Conservation (phyloP, 305 asterid genomes). For the Fraxinus dipetala region DNA sequence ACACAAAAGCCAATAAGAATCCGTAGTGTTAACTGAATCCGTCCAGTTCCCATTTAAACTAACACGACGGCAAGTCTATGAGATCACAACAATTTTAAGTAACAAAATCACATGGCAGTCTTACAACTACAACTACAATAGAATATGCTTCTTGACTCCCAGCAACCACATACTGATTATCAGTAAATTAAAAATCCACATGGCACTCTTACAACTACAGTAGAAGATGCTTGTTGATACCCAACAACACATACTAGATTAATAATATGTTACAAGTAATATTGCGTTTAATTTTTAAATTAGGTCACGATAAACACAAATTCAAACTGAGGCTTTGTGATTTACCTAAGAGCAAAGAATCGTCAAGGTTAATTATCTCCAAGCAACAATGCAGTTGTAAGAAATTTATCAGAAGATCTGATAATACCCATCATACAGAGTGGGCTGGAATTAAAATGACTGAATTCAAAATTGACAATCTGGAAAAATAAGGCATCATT, state of each 20-base stretch:
- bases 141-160: neutral
- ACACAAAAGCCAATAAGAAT: neutral
- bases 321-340: neutral
- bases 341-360: neutral
- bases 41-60: neutral
- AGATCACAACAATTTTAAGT: neutral
- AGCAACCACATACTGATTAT: neutral
- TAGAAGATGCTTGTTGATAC: neutral
- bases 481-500: neutral
- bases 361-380: neutral
- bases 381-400: neutral
- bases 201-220: neutral
- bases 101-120: neutral
- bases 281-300: neutral
- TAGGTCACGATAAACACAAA: neutral
- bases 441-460: neutral
- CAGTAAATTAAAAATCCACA: neutral
- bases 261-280: neutral
- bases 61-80: neutral
- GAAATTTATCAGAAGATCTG: neutral
- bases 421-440: neutral
- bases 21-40: neutral
- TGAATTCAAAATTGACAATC: neutral
- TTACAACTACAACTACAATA: neutral
- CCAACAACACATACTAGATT: neutral